These are phyloP conservation scores for Pythium utonaiense DNA, from an alignment of 352 stramenopile genomes.

Conservation along the genomic window DNA sequence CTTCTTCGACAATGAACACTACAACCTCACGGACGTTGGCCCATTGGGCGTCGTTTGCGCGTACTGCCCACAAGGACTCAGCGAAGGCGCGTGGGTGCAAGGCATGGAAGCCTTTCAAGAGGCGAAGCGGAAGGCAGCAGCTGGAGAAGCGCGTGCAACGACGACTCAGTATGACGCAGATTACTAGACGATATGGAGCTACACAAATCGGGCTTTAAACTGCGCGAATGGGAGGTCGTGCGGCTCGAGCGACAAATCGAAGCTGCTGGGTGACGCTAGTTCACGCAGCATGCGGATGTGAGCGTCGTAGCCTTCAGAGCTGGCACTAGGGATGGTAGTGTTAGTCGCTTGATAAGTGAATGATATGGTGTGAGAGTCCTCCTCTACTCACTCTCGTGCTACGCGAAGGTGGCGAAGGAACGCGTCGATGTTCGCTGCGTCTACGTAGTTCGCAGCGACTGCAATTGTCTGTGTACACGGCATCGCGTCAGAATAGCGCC, in stretches of 20 bases:
- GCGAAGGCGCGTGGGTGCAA: slow-evolving; percentile 53
- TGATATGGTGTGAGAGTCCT: too few relatives aligned
- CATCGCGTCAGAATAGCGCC: too few relatives aligned
- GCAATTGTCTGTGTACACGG: slow-evolving; percentile 26
- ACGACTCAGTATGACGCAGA: slow-evolving; percentile 3
- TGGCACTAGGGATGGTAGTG: too few relatives aligned
- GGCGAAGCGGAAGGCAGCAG: slow-evolving; percentile 29
- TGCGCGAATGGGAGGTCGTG: slow-evolving; percentile 7
- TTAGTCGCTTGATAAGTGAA: too few relatives aligned
- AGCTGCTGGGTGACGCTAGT: neutral
- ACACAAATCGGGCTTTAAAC: slow-evolving; percentile 9
- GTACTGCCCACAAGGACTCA: slow-evolving; percentile 80
- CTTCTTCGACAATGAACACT: slow-evolving; percentile 94
- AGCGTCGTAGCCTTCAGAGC: slow-evolving; percentile 6
- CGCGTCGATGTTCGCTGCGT: neutral
- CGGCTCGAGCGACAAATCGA: neutral
- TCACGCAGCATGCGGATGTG: slow-evolving; percentile 2
- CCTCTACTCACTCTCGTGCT: slow-evolving; percentile 7
- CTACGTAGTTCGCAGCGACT: slow-evolving; percentile 20
- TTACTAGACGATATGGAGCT: slow-evolving; percentile 11
- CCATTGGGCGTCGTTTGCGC: slow-evolving; percentile 68
- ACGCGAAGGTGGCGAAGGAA: neutral
- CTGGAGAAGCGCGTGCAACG: neutral
- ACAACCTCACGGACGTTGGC: slow-evolving; percentile 73
- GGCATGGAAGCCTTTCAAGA: slow-evolving; percentile 70